Evolutionary conservation across 2,329 filamentous ascomycete genomes (phyloP).

Genomic region (Parastagonospora avenae): DNA sequence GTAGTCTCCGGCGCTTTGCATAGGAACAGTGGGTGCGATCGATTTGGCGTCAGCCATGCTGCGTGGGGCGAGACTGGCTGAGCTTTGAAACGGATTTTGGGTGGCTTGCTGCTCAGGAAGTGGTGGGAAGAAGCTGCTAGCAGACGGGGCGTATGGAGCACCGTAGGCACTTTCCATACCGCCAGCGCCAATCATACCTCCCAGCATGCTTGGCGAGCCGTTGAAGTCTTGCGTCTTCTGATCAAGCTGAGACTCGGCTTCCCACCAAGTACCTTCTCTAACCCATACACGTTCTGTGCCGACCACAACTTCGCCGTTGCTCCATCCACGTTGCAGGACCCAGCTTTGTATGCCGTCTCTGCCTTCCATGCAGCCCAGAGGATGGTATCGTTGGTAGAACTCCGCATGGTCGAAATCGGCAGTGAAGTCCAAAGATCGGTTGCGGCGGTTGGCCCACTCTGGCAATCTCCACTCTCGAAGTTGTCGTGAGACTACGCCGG

Average conservation of each 20-base stretch:
- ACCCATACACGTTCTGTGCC: constrained; percentile 95
- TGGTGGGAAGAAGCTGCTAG: constrained; percentile 70
- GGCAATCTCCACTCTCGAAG: constrained; percentile 90
- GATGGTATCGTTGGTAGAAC: constrained; percentile 80
- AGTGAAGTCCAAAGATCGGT: constrained; percentile 90
- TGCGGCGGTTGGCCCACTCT: constrained; percentile 94
- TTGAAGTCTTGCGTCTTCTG: constrained; percentile 69
- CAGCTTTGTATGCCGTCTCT: constrained; percentile 92
- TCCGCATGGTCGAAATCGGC: constrained; percentile 95
- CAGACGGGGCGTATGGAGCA: constrained; percentile 56
- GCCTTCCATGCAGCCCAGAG: constrained; percentile 86
- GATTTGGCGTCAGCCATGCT: constrained; percentile 50
- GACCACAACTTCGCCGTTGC: constrained; percentile 92
- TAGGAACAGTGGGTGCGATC: constrained; percentile 65
- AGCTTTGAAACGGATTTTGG: constrained; percentile 69
- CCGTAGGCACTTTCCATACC: constrained; percentile 77
- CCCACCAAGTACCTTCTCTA: constrained; percentile 94
- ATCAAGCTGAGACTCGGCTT: constrained; percentile 94
- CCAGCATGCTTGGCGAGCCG: constrained; percentile 45
- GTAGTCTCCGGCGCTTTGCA: constrained; percentile 72
- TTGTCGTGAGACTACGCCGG: constrained; percentile 88
- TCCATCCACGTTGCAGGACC: constrained; percentile 95
- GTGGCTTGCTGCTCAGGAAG: constrained; percentile 68
- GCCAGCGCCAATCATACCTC: constrained; percentile 59
- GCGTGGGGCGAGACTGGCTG: constrained; percentile 51